Conservation (phyloP, 805 yeast genomes). For the Hanseniaspora lindneri region DNA sequence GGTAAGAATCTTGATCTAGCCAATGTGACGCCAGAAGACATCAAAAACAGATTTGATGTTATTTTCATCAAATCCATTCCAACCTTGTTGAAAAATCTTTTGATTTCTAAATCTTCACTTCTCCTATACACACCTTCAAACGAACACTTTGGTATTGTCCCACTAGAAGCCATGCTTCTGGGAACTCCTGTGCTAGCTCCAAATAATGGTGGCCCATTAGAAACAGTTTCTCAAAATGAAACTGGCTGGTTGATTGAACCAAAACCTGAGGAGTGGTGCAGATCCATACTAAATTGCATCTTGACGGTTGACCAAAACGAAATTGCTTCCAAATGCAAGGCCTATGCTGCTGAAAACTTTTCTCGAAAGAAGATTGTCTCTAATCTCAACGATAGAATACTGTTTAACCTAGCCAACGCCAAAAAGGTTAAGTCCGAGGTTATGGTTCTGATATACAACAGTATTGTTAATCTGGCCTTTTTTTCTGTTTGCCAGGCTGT, state of each 20-base stretch:
- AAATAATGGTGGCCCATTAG: conserved; percentile 86
- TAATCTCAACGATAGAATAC: conserved; percentile 30
- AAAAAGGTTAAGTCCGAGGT: conserved; percentile 18
- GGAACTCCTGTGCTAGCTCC: conserved; percentile 78
- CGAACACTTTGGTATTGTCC: conserved; percentile 97
- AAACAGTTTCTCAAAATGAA: conserved; percentile 43
- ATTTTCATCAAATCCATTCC: conserved; percentile 74
- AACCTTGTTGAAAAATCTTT: conserved; percentile 47
- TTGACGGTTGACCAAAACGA: conserved; percentile 19
- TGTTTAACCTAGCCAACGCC: conserved; percentile 23
- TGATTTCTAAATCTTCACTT: conserved; percentile 46
- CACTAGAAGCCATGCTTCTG: conserved; percentile 82
- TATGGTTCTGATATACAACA: background rate
- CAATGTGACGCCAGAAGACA: conserved; percentile 29
- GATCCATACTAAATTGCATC: conserved; percentile 35
- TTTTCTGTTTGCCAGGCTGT: conserved; percentile 4
- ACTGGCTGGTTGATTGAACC: conserved; percentile 55
- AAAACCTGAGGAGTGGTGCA: conserved; percentile 38
- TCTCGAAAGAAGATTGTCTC: conserved; percentile 33
- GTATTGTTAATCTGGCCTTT: conserved; percentile 5
- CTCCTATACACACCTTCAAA: conserved; percentile 78
- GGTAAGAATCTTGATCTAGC: conserved; percentile 10
- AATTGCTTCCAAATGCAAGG: conserved; percentile 26
- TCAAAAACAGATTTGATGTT: conserved; percentile 33
- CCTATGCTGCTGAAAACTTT: conserved; percentile 27